These are phyloP conservation scores for Aspergillus quadricinctus DNA, from an alignment of 2,329 filamentous ascomycete species.

Conservation along the genomic window DNA sequence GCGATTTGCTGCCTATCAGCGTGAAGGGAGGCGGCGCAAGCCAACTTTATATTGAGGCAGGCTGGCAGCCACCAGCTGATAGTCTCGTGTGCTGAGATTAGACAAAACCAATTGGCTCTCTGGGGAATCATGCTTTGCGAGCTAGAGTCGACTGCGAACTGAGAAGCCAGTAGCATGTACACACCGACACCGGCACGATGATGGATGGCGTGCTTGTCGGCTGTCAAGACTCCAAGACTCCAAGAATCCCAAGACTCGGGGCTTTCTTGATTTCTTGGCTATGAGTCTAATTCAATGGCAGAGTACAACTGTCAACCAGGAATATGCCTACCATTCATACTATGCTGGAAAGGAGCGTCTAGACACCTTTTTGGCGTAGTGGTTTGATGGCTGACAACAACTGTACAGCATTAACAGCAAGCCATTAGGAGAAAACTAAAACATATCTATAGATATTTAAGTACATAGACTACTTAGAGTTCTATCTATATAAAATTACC, in stretches of 20 bases:
- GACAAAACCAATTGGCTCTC: not conserved
- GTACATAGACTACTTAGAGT: no score
- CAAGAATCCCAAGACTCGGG: slow-evolving; percentile 1
- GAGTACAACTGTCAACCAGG: not conserved
- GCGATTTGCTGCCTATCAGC: not conserved
- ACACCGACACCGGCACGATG: not conserved
- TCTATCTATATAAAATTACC: no score
- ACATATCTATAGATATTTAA: no score
- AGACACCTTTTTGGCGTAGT: no score
- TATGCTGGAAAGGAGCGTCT: no score
- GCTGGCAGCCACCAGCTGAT: no score
- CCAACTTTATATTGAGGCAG: not conserved
- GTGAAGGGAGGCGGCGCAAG: not conserved
- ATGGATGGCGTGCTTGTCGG: not conserved
- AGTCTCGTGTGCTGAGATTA: not conserved
- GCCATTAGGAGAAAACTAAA: no score
- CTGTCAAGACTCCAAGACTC: not conserved
- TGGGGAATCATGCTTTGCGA: not conserved
- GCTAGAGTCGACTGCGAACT: not conserved
- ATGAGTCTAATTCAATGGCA: not conserved
- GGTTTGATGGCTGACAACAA: no score
- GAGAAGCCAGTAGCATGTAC: not conserved
- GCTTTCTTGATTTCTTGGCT: slow-evolving; percentile 10
- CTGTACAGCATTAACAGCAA: no score
- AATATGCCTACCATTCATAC: no score